Evolutionary conservation across 2,329 filamentous ascomycete species (phyloP).

Genomic region (Verticillium nonalfalfae): DNA sequence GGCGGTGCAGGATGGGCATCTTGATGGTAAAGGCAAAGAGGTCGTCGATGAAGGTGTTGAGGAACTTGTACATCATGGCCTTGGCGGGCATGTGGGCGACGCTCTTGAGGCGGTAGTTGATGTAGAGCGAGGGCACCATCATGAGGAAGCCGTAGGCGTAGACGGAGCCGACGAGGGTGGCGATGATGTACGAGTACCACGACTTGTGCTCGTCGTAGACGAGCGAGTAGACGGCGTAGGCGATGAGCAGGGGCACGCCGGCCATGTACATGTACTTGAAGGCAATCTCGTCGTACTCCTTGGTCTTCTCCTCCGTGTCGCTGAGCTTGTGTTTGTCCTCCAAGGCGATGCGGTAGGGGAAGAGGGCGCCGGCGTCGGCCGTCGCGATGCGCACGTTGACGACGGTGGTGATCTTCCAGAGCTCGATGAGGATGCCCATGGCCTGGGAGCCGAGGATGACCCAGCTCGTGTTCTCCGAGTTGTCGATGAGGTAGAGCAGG

Average conservation of each 20-base stretch:
- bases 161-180: conserved; percentile 89
- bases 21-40: conserved; percentile 99
- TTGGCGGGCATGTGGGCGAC: conserved; percentile 96
- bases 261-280: conserved; percentile 96
- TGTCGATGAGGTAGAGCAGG: conserved; percentile 94
- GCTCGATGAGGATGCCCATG: conserved; percentile 63
- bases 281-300: conserved; percentile 96
- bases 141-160: conserved; percentile 98
- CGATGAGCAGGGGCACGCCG: conserved; percentile 80
- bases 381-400: conserved; percentile 80
- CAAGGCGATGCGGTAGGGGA: conserved; percentile 78
- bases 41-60: conserved; percentile 99
- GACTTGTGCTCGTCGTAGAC: conserved; percentile 94
- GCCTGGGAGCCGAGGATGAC: conserved; percentile 96
- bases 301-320: conserved; percentile 94
- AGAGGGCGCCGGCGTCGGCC: conserved; percentile 57
- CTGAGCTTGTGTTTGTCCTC: conserved; percentile 96
- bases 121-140: conserved; percentile 97
- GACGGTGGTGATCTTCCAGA: conserved; percentile 95
- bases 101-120: conserved; percentile 95
- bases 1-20: conserved; percentile 89
- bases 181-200: conserved; percentile 95
- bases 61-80: conserved; percentile 96
- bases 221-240: conserved; percentile 87
- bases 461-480: conserved; percentile 96